Base-by-base conservation (phyloP, 768 basidiomycete species). In the Boletus rubropictus region DNA sequence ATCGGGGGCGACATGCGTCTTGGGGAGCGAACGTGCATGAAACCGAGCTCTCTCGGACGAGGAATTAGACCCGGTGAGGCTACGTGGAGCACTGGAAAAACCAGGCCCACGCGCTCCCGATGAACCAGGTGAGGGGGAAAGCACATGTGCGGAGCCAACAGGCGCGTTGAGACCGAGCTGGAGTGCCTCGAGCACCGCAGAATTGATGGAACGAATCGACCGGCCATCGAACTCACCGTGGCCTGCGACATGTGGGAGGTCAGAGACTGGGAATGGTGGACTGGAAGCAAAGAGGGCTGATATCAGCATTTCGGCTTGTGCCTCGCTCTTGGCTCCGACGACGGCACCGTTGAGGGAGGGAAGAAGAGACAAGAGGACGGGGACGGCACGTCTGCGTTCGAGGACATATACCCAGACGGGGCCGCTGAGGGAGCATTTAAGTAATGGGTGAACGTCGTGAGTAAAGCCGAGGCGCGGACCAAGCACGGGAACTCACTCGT, bases 361-460 rank as follows among this genome's bases (percentile, higher is more conserved):
- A 77, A 90, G 86, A 57, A 91, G 78, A 1, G 83, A 80, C 38
- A 78, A 72, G 76, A 84, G 84, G 43, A 89, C 86, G 65, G 89
- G 82, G 39, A 92, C 83, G 6, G 89, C 85, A 32, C 84, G 79
- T 42, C 84, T 74, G 31, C 89, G 80, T 62, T 90, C 89, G 51
- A 92, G 82, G 32, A 92, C 84, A 64, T 90, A 92, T 18, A 92
- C 87, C 86, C 89, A 90, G n/a, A 89, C 86, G 17, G 89, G 84
- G 48, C 86, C 87, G 52, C 88, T 90, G 51, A 44, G 25, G 28
- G 25, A n/a, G 7, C 7, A 33, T 37, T 47, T 38, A 35, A 49
- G 46, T 48, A 40, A 48, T 42, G 22, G 28, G 21, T 9, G 35
- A 32, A 17, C 12, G 28, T 28, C 21, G 25, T 56, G 39, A 54